Evolutionary conservation across 2,329 filamentous ascomycete genomes (phyloP).

Genomic region (Trichoderma sp.): DNA sequence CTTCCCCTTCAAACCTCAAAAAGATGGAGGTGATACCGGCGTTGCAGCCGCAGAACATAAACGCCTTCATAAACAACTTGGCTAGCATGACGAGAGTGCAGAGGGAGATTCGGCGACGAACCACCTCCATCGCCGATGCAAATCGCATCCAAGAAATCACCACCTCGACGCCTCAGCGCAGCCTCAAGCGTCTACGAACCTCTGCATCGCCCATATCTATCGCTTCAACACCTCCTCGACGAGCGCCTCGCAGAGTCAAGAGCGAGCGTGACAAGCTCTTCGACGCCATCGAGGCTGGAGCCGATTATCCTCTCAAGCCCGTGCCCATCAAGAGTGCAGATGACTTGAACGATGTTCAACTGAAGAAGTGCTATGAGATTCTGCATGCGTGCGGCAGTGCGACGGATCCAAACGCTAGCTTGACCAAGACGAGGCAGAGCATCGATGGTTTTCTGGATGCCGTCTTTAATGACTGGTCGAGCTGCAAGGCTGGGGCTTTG

Average conservation of each 20-base stretch:
- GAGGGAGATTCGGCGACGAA: neutral
- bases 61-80: neutral
- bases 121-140: slow-evolving; percentile 2
- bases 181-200: slow-evolving; percentile 19
- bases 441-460: slow-evolving; percentile 35
- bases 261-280: slow-evolving; percentile 28
- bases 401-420: slow-evolving; percentile 26
- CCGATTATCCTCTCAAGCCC: slow-evolving; percentile 20
- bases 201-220: slow-evolving; percentile 24
- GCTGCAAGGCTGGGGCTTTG: slow-evolving; percentile 13
- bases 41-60: neutral
- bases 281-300: slow-evolving; percentile 25
- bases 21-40: neutral
- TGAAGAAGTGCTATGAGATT: slow-evolving; percentile 34
- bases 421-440: slow-evolving; percentile 29
- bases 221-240: slow-evolving; percentile 15
- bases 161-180: slow-evolving; percentile 3
- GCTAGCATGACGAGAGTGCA: neutral
- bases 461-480: slow-evolving; percentile 31
- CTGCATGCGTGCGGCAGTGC: slow-evolving; percentile 32
- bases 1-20: neutral
- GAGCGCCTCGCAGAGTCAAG: neutral
- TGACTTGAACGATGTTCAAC: slow-evolving; percentile 28
- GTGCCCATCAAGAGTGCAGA: slow-evolving; percentile 27
- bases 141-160: slow-evolving; percentile 13